Percentiles rank a stretch among this genome's conserved stretches.
Conservation (phyloP, 2,329 filamentous ascomycete species). For the Aspergillus eucalypticola region DNA sequence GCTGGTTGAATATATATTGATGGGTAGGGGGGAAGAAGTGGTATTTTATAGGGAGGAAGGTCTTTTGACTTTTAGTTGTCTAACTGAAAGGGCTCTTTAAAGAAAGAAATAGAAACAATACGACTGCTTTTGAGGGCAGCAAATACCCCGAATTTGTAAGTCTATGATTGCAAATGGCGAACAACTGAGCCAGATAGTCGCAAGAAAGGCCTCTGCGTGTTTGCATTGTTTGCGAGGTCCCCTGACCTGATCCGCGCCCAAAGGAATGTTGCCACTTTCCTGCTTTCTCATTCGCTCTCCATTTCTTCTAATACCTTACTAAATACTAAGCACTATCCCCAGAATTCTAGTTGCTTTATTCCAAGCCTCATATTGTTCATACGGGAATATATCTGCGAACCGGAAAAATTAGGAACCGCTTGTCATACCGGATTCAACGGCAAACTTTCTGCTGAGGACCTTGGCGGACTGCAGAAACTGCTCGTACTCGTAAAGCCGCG, state of each 20-base stretch:
- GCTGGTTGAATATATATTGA: too few relatives aligned
- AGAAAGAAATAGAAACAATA: not conserved
- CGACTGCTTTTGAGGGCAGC: not conserved
- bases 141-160: not conserved
- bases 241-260: not conserved
- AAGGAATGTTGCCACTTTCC: not conserved
- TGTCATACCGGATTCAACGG: not conserved
- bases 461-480: not conserved
- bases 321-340: too few relatives aligned
- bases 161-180: not conserved
- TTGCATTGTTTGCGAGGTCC: conserved; percentile 28
- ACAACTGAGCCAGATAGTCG: not conserved
- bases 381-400: too few relatives aligned
- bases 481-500: not conserved
- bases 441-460: not conserved
- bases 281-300: not conserved
- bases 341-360: too few relatives aligned
- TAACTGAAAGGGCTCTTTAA: not conserved
- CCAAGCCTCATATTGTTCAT: too few relatives aligned
- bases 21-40: too few relatives aligned
- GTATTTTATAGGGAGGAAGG: too few relatives aligned
- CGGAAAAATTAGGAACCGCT: not conserved
- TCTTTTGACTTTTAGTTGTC: not conserved
- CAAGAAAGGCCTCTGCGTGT: conserved; percentile 9
- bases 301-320: not conserved